Conservation (phyloP, 176 grass and related monocot genomes). For the Oryza longistaminata region DNA sequence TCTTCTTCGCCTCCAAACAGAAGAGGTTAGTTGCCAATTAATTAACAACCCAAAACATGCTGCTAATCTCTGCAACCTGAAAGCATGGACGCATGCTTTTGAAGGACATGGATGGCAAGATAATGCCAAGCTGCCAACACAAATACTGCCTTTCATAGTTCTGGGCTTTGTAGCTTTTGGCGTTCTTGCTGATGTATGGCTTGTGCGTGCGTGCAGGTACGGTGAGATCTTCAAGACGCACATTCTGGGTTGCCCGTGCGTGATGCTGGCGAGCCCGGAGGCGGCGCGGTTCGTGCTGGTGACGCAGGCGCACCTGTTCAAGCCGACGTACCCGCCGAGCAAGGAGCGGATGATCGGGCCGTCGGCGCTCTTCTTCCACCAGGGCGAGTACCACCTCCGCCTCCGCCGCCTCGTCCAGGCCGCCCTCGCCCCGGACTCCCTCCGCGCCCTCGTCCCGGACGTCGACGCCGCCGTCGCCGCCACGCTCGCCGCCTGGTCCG, state of each 20-base stretch:
- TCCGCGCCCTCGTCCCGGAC: slow-evolving; percentile 50
- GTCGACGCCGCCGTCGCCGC: slow-evolving; percentile 42
- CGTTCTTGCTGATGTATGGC: not conserved
- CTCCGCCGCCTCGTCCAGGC: slow-evolving; percentile 49
- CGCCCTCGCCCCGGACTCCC: slow-evolving; percentile 43
- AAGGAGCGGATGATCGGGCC: slow-evolving; percentile 67
- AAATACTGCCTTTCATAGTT: not conserved
- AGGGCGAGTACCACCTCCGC: slow-evolving; percentile 58
- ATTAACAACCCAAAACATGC: not conserved
- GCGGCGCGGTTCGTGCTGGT: slow-evolving; percentile 66
- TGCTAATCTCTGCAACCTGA: not conserved
- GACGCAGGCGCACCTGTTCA: slow-evolving; percentile 56
- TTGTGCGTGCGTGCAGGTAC: slow-evolving; percentile 38
- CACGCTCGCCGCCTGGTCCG: slow-evolving; percentile 44
- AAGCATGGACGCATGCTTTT: not conserved
- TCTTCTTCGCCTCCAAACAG: slow-evolving; percentile 54
- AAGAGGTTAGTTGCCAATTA: slow-evolving; percentile 38
- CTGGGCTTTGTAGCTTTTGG: not conserved
- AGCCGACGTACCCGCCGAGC: slow-evolving; percentile 70
- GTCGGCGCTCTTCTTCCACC: slow-evolving; percentile 70
- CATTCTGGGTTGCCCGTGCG: slow-evolving; percentile 65
- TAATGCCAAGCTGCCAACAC: not conserved
- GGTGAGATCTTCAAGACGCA: slow-evolving; percentile 68
- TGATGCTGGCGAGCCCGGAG: slow-evolving; percentile 66
- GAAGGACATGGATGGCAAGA: not conserved